Conservation (phyloP, 139 green algal genomes). For the Asterochloris erici region DNA sequence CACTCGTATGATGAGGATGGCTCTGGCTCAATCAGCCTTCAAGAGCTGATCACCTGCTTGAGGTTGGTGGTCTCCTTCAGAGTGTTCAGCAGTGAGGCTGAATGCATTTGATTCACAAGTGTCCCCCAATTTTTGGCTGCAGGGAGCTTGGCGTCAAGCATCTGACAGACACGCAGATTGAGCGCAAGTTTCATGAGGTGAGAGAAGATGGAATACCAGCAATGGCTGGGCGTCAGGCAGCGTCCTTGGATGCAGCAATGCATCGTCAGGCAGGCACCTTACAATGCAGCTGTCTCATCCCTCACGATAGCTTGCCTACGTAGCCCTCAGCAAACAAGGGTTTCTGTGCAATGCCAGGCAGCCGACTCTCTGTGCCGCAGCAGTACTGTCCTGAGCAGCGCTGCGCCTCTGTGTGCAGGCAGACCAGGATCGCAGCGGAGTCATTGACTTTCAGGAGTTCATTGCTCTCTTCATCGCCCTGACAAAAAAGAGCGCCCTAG, state of each 20-base stretch:
- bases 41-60: conserved; percentile 8
- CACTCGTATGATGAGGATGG: conserved; percentile 11
- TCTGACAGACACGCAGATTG: conserved; percentile 12
- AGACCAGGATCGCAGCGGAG: conserved; percentile 7
- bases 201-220: too few species aligned
- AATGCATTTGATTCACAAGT: not conserved
- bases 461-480: conserved; percentile 6
- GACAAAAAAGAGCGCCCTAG: not conserved
- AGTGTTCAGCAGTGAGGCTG: not conserved
- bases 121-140: not conserved
- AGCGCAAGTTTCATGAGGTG: conserved; percentile 13
- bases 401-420: not conserved
- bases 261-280: too few species aligned
- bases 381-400: not conserved
- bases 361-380: too few species aligned
- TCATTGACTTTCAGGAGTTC: conserved; percentile 15
- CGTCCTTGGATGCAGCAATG: not conserved
- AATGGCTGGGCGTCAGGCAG: not conserved
- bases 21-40: not conserved
- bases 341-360: too few species aligned
- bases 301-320: too few species aligned
- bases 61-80: not conserved
- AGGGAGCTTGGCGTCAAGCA: conserved; percentile 14
- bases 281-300: not conserved
- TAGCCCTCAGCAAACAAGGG: too few species aligned